Percentiles rank a stretch among this genome's conserved stretches.
phyloP scores from a whole-genome alignment of 257 asterid genomes.

The Gentiana macrophylla region DNA sequence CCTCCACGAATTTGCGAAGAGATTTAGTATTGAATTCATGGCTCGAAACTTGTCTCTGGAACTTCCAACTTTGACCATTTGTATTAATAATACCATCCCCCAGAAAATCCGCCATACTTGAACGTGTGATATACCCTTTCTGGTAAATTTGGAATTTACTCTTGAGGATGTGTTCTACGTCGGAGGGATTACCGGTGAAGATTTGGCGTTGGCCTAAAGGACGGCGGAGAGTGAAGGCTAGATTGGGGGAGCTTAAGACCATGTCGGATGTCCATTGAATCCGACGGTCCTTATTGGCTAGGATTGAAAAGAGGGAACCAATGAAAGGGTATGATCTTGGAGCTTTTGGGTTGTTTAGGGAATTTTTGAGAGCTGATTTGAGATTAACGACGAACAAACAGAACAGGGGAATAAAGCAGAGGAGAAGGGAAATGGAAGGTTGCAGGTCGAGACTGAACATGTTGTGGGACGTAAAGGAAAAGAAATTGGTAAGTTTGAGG shows the following conservation, averaged over 20 bases:
- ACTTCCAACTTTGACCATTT: slow-evolving; percentile 52
- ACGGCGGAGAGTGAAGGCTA: slow-evolving; percentile 54
- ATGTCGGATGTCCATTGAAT: slow-evolving; percentile 48
- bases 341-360: slow-evolving; percentile 9
- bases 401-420: slow-evolving; percentile 21
- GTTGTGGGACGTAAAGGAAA: no score
- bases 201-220: slow-evolving; percentile 34
- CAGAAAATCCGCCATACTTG: slow-evolving; percentile 32
- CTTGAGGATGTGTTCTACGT: slow-evolving; percentile 59
- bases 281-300: slow-evolving; percentile 27
- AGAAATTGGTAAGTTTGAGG: no score
- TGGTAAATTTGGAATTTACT: slow-evolving; percentile 35
- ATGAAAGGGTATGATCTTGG: slow-evolving; percentile 45
- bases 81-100: slow-evolving; percentile 60
- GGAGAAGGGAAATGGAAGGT: slow-evolving; percentile 14
- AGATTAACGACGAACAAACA: slow-evolving; percentile 17
- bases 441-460: slow-evolving; percentile 2
- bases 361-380: neutral
- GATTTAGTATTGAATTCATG: slow-evolving; percentile 54
- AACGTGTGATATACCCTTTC: slow-evolving; percentile 29
- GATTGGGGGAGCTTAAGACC: slow-evolving; percentile 23
- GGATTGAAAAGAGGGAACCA: slow-evolving; percentile 34
- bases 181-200: slow-evolving; percentile 52
- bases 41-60: slow-evolving; percentile 46
- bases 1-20: slow-evolving; percentile 40